Evolutionary conservation across 2,329 filamentous ascomycete genomes (phyloP).

Genomic region (Cryoendolithus antarcticus): DNA sequence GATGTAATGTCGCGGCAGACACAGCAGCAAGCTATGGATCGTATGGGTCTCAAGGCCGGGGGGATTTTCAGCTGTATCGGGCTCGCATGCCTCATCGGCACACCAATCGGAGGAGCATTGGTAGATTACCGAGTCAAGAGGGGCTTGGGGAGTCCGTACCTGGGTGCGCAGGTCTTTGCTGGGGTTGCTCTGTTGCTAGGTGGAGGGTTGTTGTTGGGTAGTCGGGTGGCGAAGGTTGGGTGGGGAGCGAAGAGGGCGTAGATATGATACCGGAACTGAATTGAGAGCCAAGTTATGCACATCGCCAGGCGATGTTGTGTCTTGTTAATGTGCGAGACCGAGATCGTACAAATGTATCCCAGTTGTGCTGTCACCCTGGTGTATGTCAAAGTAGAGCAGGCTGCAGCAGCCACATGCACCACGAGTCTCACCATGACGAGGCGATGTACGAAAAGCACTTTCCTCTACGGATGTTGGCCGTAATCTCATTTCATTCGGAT

Average conservation of each 20-base stretch:
- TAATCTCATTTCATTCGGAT: too few species aligned
- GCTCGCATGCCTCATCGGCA: conserved; percentile 14
- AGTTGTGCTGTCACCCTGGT: too few species aligned
- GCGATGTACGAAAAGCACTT: too few species aligned
- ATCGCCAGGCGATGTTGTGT: too few species aligned
- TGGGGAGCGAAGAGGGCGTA: conserved; percentile 10
- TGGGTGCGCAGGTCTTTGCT: conserved; percentile 16
- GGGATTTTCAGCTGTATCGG: conserved; percentile 15
- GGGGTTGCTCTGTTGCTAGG: conserved; percentile 11
- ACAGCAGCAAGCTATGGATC: conserved; percentile 6
- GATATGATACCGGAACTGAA: too few species aligned
- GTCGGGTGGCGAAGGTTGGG: conserved; percentile 13
- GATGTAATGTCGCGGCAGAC: neutral
- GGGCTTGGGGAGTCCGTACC: conserved; percentile 9
- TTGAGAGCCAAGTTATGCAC: too few species aligned
- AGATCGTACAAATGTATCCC: too few species aligned
- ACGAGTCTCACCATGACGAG: too few species aligned
- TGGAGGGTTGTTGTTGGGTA: conserved; percentile 11
- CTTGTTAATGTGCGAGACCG: too few species aligned
- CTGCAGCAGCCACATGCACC: too few species aligned
- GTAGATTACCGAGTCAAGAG: conserved; percentile 9
- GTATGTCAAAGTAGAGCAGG: too few species aligned
- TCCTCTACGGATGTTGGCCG: too few species aligned
- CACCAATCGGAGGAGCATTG: conserved; percentile 17
- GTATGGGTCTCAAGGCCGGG: conserved; percentile 15